Base-by-base conservation (phyloP, 2,329 filamentous ascomycete genomes). In the Trichoderma sp. region DNA sequence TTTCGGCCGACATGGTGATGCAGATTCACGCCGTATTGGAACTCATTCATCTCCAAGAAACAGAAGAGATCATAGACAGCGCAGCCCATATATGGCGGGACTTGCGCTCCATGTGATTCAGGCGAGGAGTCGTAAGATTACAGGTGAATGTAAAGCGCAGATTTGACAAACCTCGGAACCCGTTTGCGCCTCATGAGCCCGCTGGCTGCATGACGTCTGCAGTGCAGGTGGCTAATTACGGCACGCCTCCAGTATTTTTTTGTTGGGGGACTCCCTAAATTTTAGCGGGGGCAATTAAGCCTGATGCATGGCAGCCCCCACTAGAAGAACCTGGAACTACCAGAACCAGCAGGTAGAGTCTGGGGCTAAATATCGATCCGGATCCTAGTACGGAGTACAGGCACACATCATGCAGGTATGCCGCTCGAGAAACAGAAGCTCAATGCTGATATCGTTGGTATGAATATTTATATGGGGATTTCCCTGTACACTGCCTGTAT, bases 191-290 rank as follows among this genome's bases (percentile, higher is more conserved):
- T 38, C 60, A 21, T 18, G 14, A 16, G 33, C 14, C 4, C 12
- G 12, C 35, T 16, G 74, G 63, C n/a, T 14, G 69, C 60, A 81
- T 81, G 80, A 81, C 80, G 80, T 81, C 80, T 78, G 62, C 71
- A 62, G 75, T 75, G 75, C 41, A n/a, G 41, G 41, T n/a, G 75
- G 75, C 71, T 75, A 45, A 45, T 45, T 45, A 45, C 41, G 41
- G 77, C 66, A 45, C 16, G 68, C 31, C 27, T 56, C 33, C 21
- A 33, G 62, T 35, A 24, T 18, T 27, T 73, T 76, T 75, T 65
- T 71, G 60, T 76, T 71, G 75, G 68, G 68, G 29, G 41, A 35
- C 69, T 50, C 53, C 45, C 71, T 71, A 29, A 27, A 33, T 59
- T 38, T 56, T 69, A 63, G 56, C 60, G 53, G 62, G 60, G 35